Evolutionary conservation across 2,329 filamentous ascomycete genomes (phyloP), one percentile per base, ranked within the genome.

Genomic region (Cylindrodendrum hubeiense): DNA sequence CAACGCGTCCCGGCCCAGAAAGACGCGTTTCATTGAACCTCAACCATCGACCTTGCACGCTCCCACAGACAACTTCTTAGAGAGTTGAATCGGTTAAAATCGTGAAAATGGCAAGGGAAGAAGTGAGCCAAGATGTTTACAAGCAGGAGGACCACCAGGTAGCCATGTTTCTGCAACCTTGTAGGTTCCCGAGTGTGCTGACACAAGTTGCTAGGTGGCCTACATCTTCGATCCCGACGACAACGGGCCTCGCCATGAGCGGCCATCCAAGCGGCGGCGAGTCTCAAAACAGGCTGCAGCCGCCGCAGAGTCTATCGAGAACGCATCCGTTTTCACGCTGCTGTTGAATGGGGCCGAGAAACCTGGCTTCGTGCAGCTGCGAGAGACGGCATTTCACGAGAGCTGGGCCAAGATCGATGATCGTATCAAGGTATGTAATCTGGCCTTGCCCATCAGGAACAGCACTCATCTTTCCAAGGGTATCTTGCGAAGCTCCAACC

Each of bases 361-460:
- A 47, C 71, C 81, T 2, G 81, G 82, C 33, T 84, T 82, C 58
- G 82, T 86, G 22, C 76, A 76, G 8, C 78, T 89, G 55, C 85
- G 93, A 22, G 84, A 89, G 74, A 79, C 83, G 49, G 81, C 88
- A 3, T 95, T 90, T 77, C 80, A 88, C 54, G 79, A 84, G 57
- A 82, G 88, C 53, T 96, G 93, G 93, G 79, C 81, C 3, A 79
- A 83, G 41, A 87, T 93, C 70, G 87, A 93, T 66, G 77, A 79
- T 49, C 86, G 87, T 26, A 90, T 95, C 54, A 85, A 91, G 75
- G 80, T 80, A 63, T 24, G 60, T 51, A 44, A 43, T 60, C 47
- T 22, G 37, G 17, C 5, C 9, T 21, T 22, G 5, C 19, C 6
- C 5, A 24, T 21, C n/a, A 8, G 15, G 8, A 79, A 82, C 43